Percentiles rank a stretch among this genome's conserved stretches.
Evolutionary conservation across 2,329 filamentous ascomycete species (phyloP).

Genomic region (Coniochaeta prunicola): DNA sequence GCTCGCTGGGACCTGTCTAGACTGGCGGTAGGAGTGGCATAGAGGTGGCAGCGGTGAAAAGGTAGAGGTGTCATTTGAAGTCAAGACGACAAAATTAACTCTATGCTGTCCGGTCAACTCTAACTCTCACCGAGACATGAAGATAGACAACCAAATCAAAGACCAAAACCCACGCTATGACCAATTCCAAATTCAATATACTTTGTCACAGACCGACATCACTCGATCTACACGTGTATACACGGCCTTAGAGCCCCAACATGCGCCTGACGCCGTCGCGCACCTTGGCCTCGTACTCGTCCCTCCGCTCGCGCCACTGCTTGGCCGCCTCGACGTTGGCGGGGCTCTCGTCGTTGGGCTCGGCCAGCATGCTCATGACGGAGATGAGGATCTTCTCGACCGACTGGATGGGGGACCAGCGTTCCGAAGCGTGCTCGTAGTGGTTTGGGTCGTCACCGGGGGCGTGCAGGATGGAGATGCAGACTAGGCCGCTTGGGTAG

Average conservation of each 20-base stretch:
- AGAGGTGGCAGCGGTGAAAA: no score
- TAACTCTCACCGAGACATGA: no score
- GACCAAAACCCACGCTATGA: not conserved
- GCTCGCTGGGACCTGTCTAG: not conserved
- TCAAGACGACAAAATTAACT: no score
- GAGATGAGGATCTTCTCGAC: conserved; percentile 96
- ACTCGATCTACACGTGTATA: not conserved
- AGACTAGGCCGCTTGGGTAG: conserved; percentile 85
- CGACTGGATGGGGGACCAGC: conserved; percentile 94
- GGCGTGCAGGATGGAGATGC: conserved; percentile 96
- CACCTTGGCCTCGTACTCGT: conserved; percentile 82
- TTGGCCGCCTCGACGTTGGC: conserved; percentile 94
- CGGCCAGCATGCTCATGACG: conserved; percentile 97
- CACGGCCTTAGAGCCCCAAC: conserved; percentile 56
- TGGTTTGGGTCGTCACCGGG: conserved; percentile 97
- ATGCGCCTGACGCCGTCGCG: conserved; percentile 73
- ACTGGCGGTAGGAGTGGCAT: not conserved
- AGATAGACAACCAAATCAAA: not conserved
- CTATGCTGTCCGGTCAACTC: no score
- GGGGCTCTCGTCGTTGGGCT: conserved; percentile 94
- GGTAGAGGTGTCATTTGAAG: not conserved
- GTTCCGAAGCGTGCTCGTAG: conserved; percentile 92
- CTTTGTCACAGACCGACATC: not conserved
- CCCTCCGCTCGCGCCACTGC: conserved; percentile 83
- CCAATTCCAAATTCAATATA: not conserved